Evolutionary conservation across 208 protist genomes (phyloP).

Genomic region (Leishmania lainsoni): DNA sequence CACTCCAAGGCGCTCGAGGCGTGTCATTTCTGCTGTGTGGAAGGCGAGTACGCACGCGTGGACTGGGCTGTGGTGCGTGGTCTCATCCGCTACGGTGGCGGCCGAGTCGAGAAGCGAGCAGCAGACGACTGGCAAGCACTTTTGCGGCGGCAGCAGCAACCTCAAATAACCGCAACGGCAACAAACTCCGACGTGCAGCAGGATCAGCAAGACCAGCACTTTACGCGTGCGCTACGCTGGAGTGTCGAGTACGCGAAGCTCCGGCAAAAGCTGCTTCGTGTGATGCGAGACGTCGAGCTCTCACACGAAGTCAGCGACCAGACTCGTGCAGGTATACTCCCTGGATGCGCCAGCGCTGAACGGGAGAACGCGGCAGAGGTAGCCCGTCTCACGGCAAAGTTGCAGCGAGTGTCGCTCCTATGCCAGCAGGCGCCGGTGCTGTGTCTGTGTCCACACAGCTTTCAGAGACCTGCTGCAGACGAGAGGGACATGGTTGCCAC

Average conservation of each 20-base stretch:
- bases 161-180: neutral
- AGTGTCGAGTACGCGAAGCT: slow-evolving; percentile 29
- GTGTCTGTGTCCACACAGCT: slow-evolving; percentile 40
- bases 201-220: neutral
- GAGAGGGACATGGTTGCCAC: neutral
- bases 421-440: slow-evolving; percentile 31
- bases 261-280: slow-evolving; percentile 15
- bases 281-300: neutral
- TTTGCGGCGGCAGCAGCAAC: slow-evolving; percentile 20
- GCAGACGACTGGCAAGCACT: slow-evolving; percentile 43
- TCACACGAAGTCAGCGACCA: neutral
- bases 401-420: slow-evolving; percentile 8
- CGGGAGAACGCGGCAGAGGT: neutral
- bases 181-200: neutral
- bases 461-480: slow-evolving; percentile 17
- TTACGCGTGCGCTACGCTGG: slow-evolving; percentile 10
- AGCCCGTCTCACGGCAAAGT: slow-evolving; percentile 8
- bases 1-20: neutral
- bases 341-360: neutral
- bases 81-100: slow-evolving; percentile 69
- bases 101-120: slow-evolving; percentile 53
- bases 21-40: slow-evolving; percentile 65
- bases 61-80: slow-evolving; percentile 69
- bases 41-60: slow-evolving; percentile 63
- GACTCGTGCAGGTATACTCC: too few species aligned